These are phyloP conservation scores for Pulveroboletus sp. DNA, from an alignment of 768 basidiomycete species.

Conservation along the genomic window DNA sequence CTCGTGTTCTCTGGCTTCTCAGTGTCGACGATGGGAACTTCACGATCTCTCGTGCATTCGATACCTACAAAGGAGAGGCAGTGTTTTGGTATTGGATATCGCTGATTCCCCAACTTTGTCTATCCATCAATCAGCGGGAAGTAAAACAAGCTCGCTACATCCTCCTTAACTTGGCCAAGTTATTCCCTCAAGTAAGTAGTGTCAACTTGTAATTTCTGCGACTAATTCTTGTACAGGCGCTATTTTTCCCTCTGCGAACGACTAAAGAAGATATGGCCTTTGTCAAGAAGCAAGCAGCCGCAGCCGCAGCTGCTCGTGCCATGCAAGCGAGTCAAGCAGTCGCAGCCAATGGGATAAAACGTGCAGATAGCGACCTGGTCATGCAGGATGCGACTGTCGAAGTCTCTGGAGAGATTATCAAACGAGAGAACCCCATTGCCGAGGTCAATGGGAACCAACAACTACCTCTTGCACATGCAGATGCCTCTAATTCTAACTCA, in stretches of 20 bases:
- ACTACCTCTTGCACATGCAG: constrained; percentile 11
- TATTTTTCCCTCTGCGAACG: constrained; percentile 94
- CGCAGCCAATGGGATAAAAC: constrained; percentile 24
- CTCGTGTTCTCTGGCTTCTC: constrained; percentile 93
- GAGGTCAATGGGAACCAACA: constrained; percentile 28
- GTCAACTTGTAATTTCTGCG: not conserved
- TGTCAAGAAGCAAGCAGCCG: constrained; percentile 40
- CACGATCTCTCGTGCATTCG: constrained; percentile 77
- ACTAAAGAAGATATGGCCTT: constrained; percentile 63
- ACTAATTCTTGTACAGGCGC: constrained; percentile 49
- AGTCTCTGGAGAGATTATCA: constrained; percentile 22
- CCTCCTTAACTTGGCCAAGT: constrained; percentile 82
- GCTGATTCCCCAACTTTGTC: constrained; percentile 87
- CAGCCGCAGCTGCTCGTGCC: constrained; percentile 31
- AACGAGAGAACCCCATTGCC: constrained; percentile 15
- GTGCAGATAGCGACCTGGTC: constrained; percentile 27
- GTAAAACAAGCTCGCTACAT: constrained; percentile 89
- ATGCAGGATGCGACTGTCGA: constrained; percentile 30
- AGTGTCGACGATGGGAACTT: constrained; percentile 79
- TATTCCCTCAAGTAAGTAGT: constrained; percentile 79
- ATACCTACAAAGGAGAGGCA: constrained; percentile 93
- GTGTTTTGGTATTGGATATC: constrained; percentile 99
- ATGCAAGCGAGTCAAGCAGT: constrained; percentile 32
- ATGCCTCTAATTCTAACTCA: constrained; percentile 12
- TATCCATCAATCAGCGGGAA: constrained; percentile 87